Base-by-base conservation (phyloP, 1,284 basidiomycete genomes). In the Trametes polyzona region DNA sequence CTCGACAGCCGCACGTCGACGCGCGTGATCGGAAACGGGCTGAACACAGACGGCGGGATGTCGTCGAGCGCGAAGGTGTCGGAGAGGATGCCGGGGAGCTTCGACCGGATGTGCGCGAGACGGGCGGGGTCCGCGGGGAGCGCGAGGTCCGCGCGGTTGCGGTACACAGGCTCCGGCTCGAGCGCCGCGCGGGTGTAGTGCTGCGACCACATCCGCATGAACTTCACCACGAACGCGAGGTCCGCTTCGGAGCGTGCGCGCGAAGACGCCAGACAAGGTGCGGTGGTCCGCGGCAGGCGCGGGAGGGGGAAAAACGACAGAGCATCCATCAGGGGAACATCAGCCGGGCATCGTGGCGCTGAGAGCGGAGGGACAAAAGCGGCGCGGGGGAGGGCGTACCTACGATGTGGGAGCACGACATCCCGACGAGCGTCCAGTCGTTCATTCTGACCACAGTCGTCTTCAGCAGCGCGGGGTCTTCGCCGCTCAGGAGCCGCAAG, bases 21-120 rank as follows among this genome's bases (percentile, higher is more conserved):
- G 3, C 49, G 49, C 21, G 39, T 40, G 40, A 51, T 35, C 1
- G 49, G 49, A 40, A 43, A 51, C 16, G 49, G 49, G 17, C 37
- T 27, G 30, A 51, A 51, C 16, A 51, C 30, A 3, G 49, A 51
- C 14, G 23, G 21, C 17, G 39, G 40, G 40, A 51, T 51, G 21
- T 51, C 32, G 30, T 51, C 49, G 17, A 51, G 40, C 40, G 49
- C 40, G 37, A 51, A 51, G 21, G 49, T 51, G 49, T 51, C 39
- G 29, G 21, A 42, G 23, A 51, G 49, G n/a, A 51, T 29, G 9
- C 30, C 30, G 2, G 49, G 49, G 27, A 51, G 30, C 49, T 42
- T 42, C 16, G 49, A 42, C 21, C 30, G 19, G 30, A 51, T 43
- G 49, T 42, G 35, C 40, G 21, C 40, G 14, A 33, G 40, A 12